Percentiles rank a stretch among this genome's conserved stretches.
Conservation (phyloP, 768 basidiomycete genomes). For the Termitomyces sp. region DNA sequence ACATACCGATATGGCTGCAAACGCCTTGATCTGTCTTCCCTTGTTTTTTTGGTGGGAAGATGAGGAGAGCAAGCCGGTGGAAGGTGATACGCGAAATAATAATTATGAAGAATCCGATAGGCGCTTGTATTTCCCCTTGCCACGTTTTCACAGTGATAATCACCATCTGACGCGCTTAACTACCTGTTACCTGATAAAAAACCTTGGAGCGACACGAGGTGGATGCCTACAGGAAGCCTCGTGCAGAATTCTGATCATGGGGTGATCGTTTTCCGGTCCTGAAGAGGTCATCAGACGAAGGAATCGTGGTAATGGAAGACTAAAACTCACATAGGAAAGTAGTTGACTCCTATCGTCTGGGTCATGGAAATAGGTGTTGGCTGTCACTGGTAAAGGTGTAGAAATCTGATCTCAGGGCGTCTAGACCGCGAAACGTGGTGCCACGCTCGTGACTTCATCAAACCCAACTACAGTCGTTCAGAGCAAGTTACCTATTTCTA, state of each 20-base stretch:
- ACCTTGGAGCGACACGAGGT: not conserved
- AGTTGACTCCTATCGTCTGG: not conserved
- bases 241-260: not conserved
- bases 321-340: not conserved
- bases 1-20: not conserved
- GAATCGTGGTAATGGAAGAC: not conserved
- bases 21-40: not conserved
- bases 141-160: not conserved
- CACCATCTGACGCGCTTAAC: not conserved
- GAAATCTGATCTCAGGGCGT: not conserved
- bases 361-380: not conserved
- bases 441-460: not conserved
- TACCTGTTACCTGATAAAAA: not conserved
- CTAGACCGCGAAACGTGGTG: not conserved
- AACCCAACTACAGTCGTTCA: no score
- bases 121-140: not conserved
- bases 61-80: not conserved
- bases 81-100: not conserved
- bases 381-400: not conserved
- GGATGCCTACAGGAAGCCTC: not conserved
- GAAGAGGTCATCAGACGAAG: not conserved
- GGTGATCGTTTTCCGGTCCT: not conserved
- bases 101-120: not conserved
- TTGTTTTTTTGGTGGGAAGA: not conserved
- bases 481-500: no score